Conservation (phyloP, 768 basidiomycete genomes). For the Panus rudis region DNA sequence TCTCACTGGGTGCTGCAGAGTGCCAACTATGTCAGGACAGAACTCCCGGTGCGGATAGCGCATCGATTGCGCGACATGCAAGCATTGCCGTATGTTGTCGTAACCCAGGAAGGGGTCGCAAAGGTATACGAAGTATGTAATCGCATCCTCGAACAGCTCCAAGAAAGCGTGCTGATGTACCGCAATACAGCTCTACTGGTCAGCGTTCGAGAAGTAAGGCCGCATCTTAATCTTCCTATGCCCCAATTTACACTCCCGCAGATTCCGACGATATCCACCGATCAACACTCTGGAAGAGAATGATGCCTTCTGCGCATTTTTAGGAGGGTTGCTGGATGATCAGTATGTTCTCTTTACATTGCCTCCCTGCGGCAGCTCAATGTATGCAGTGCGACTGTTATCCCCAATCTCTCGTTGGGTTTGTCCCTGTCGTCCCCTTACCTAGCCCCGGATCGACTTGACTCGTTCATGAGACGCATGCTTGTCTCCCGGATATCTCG, state of each 20-base stretch:
- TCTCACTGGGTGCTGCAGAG: conserved; percentile 39
- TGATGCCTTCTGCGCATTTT: conserved; percentile 68
- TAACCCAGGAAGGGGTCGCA: conserved; percentile 76
- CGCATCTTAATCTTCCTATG: not conserved
- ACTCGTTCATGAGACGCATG: conserved; percentile 89
- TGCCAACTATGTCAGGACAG: conserved; percentile 86
- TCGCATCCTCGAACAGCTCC: not conserved
- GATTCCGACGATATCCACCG: conserved; percentile 55
- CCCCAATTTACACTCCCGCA: conserved; percentile 9
- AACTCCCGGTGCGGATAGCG: conserved; percentile 81
- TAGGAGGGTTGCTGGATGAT: conserved; percentile 56
- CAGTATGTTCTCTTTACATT: conserved; percentile 48
- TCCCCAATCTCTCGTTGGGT: conserved; percentile 77
- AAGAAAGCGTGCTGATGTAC: conserved; percentile 1
- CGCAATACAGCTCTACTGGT: conserved; percentile 67
- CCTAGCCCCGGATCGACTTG: conserved; percentile 70
- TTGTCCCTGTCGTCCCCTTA: conserved; percentile 79
- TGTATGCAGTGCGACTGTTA: conserved; percentile 56
- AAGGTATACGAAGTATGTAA: conserved; percentile 73
- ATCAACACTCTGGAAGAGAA: conserved; percentile 73
- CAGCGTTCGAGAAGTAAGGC: conserved; percentile 74
- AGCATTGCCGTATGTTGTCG: conserved; percentile 77
- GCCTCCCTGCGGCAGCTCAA: conserved; percentile 1
- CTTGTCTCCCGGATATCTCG: conserved; percentile 85
- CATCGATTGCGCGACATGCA: conserved; percentile 86